phyloP scores from a whole-genome alignment of 306 rosid species.

The Purshia tridentata region DNA sequence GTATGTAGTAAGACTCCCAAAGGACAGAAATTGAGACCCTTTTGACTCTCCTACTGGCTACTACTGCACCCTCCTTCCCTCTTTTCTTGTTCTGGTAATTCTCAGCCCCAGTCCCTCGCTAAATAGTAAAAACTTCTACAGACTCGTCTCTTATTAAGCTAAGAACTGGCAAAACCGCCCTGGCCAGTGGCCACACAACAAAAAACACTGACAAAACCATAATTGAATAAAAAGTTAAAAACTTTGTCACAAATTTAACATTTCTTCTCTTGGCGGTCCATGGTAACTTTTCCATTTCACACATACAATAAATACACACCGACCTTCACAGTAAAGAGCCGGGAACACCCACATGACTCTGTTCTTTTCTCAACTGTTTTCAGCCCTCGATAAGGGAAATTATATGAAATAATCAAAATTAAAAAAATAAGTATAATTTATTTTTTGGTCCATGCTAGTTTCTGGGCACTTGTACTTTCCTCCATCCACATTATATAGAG shows the following conservation, averaged over 20 bases:
- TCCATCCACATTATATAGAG: slow-evolving; percentile 54
- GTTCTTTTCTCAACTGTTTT: slow-evolving; percentile 51
- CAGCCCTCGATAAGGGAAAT: slow-evolving; percentile 36
- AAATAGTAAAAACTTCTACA: background rate
- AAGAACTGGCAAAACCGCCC: background rate
- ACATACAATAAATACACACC: slow-evolving; percentile 56
- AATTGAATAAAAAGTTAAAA: background rate
- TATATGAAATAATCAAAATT: background rate
- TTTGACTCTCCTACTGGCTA: background rate
- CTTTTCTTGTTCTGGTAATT: slow-evolving; percentile 17
- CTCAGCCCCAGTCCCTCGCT: background rate
- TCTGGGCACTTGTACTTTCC: slow-evolving; percentile 39
- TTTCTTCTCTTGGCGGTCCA: no score
- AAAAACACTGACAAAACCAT: background rate
- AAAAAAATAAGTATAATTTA: background rate
- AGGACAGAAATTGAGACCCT: slow-evolving; percentile 4
- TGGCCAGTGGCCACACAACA: no score
- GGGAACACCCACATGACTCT: slow-evolving; percentile 64
- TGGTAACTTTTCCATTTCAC: slow-evolving; percentile 13
- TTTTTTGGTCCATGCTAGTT: slow-evolving; percentile 27
- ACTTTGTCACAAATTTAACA: background rate
- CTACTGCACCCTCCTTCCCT: background rate
- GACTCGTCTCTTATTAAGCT: background rate
- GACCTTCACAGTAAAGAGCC: slow-evolving; percentile 48
- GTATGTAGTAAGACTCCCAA: background rate